These are phyloP conservation scores for Fomitopsis schrenkii DNA, from an alignment of 1,284 basidiomycete genomes.

Conservation along the genomic window DNA sequence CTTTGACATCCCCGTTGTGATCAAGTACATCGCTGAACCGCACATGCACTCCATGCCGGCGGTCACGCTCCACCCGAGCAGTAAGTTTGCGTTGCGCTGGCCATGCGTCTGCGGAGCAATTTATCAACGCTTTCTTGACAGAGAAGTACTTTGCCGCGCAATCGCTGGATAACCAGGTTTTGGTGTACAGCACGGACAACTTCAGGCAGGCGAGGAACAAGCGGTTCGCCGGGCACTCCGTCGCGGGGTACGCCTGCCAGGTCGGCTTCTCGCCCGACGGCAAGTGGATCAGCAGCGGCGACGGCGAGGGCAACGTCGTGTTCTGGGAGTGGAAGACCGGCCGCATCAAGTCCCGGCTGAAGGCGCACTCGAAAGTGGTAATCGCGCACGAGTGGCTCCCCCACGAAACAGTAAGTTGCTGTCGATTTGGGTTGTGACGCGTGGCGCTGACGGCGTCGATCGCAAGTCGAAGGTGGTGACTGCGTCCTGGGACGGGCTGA, in stretches of 20 bases:
- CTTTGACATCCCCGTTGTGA: conserved; percentile 97
- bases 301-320: conserved; percentile 91
- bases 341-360: conserved; percentile 85
- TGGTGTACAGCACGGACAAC: conserved; percentile 94
- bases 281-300: conserved; percentile 95
- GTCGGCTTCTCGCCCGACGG: conserved; percentile 98
- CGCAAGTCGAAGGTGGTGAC: conserved; percentile 89
- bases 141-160: conserved; percentile 97
- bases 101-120: conserved; percentile 4
- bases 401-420: conserved; percentile 83
- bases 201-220: conserved; percentile 99
- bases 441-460: conserved; percentile 9
- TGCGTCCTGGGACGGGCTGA: conserved; percentile 95
- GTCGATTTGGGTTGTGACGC: background rate
- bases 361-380: conserved; percentile 91
- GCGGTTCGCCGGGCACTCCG: conserved; percentile 93
- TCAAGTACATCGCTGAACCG: conserved; percentile 99
- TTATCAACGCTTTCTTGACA: conserved; percentile 28
- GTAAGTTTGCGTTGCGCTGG: conserved; percentile 45
- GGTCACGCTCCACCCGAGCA: conserved; percentile 90
- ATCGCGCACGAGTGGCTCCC: conserved; percentile 98
- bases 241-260: conserved; percentile 96
- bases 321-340: conserved; percentile 99
- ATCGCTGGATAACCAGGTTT: conserved; percentile 96
- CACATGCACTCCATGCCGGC: conserved; percentile 99